Evolutionary conservation across 2,329 filamentous ascomycete species (phyloP).

Genomic region (Madurella fahalii): DNA sequence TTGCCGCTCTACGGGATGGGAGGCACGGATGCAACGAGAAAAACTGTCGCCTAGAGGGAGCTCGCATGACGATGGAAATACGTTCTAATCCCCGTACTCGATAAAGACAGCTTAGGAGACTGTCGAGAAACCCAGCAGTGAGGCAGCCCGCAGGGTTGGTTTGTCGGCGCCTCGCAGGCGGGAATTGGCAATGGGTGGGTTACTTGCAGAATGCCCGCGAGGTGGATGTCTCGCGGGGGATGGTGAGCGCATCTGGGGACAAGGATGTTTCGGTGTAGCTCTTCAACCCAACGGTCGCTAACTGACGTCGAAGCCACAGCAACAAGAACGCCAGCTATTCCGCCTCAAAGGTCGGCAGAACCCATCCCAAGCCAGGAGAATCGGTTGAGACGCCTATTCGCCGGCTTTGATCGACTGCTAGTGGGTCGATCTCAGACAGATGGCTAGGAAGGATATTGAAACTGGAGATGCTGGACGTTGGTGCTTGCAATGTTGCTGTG

Average conservation of each 20-base stretch:
- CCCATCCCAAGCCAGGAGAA: background rate
- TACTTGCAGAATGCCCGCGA: background rate
- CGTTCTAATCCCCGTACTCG: background rate
- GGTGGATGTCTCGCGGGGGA: background rate
- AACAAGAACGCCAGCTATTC: conserved; percentile 13
- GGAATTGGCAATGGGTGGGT: background rate
- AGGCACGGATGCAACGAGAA: background rate
- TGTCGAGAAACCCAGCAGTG: background rate
- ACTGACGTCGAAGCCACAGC: background rate
- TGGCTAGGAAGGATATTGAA: background rate
- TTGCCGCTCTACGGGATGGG: background rate
- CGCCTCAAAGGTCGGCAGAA: conserved; percentile 11
- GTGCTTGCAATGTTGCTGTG: background rate
- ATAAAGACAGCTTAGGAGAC: background rate
- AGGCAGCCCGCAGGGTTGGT: background rate
- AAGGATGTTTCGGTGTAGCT: background rate
- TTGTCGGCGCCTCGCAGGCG: background rate
- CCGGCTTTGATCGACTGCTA: background rate
- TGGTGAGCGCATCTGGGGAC: background rate
- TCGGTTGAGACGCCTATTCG: too few relatives aligned
- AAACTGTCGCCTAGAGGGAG: background rate
- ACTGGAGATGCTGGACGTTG: background rate
- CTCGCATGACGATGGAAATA: background rate
- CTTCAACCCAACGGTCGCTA: background rate
- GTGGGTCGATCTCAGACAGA: background rate